Conservation (phyloP, 768 basidiomycete species). For the Austroboletus festivus region DNA sequence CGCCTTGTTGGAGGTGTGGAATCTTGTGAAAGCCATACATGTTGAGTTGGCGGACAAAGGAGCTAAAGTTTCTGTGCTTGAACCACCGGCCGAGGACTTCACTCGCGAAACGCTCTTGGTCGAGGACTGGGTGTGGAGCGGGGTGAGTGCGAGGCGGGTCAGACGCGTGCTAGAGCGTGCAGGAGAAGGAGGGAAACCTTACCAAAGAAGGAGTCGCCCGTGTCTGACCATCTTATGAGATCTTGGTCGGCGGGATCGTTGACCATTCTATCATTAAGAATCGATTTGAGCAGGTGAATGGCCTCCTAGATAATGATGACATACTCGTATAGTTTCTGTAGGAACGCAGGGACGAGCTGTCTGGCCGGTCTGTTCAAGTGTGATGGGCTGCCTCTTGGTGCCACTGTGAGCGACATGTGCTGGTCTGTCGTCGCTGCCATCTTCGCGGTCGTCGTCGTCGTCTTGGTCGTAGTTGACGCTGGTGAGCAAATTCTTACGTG, state of each 20-base stretch:
- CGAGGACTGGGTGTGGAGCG: constrained; percentile 65
- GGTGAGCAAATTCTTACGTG: not conserved
- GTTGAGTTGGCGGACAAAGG: constrained; percentile 92
- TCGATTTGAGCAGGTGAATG: constrained; percentile 4
- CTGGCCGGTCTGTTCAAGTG: constrained; percentile 46
- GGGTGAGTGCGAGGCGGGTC: too few relatives aligned
- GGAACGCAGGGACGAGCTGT: constrained; percentile 72
- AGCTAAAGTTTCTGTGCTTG: constrained; percentile 96
- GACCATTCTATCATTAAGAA: constrained; percentile 79
- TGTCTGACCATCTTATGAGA: constrained; percentile 88
- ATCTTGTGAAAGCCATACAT: constrained; percentile 98
- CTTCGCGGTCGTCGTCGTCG: constrained; percentile 9
- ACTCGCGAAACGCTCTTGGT: constrained; percentile 85
- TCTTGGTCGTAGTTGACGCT: too few relatives aligned
- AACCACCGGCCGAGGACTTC: constrained; percentile 93
- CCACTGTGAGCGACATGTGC: constrained; percentile 55
- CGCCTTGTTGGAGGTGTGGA: constrained; percentile 93
- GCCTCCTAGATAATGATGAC: constrained; percentile 25
- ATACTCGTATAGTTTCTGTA: constrained; percentile 91
- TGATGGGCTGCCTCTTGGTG: constrained; percentile 37
- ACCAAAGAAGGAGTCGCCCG: constrained; percentile 94
- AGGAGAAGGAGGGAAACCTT: constrained; percentile 3
- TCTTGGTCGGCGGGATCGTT: constrained; percentile 79
- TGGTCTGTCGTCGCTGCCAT: constrained; percentile 49
- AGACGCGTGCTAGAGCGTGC: not conserved